These are phyloP conservation scores for Austroboletus rostrupii DNA, from an alignment of 1,284 basidiomycete species.

Conservation along the genomic window DNA sequence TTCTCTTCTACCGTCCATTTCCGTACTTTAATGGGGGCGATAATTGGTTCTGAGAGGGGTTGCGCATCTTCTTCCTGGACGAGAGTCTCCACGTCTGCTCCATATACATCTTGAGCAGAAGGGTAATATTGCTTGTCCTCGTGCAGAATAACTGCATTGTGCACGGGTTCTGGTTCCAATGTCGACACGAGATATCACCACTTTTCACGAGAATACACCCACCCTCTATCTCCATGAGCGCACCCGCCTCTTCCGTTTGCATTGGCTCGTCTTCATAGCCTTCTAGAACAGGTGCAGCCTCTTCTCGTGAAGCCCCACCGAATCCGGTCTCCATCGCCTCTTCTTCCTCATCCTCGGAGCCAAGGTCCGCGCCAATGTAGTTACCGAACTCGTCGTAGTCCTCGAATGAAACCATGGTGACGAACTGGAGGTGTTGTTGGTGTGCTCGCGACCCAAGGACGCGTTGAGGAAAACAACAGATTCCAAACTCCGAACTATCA, in stretches of 20 bases:
- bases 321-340: constrained; percentile 52
- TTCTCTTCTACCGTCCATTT: constrained; percentile 93
- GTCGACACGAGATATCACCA: constrained; percentile 1
- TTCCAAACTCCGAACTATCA: constrained; percentile 33
- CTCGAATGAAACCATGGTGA: constrained; percentile 72
- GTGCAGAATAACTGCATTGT: constrained; percentile 88
- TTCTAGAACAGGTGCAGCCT: constrained; percentile 54
- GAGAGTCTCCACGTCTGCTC: constrained; percentile 90
- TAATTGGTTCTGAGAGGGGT: constrained; percentile 90
- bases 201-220: constrained; percentile 25
- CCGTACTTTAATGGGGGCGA: constrained; percentile 91
- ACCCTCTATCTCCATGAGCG: constrained; percentile 83
- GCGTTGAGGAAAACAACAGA: constrained; percentile 22
- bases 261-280: constrained; percentile 71
- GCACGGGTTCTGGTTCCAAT: constrained; percentile 52
- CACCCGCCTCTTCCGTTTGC: constrained; percentile 53
- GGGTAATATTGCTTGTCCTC: constrained; percentile 99
- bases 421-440: constrained; percentile 3
- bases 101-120: constrained; percentile 89
- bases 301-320: constrained; percentile 36
- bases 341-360: constrained; percentile 78
- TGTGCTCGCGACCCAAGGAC: constrained; percentile 13
- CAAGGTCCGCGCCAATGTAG: constrained; percentile 91
- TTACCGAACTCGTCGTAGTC: constrained; percentile 93
- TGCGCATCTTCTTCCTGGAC: constrained; percentile 99